Percentiles rank a stretch among this genome's conserved stretches.
These are phyloP conservation scores for Inonotus obliquus DNA, from an alignment of 1,284 basidiomycete genomes.

Conservation along the genomic window DNA sequence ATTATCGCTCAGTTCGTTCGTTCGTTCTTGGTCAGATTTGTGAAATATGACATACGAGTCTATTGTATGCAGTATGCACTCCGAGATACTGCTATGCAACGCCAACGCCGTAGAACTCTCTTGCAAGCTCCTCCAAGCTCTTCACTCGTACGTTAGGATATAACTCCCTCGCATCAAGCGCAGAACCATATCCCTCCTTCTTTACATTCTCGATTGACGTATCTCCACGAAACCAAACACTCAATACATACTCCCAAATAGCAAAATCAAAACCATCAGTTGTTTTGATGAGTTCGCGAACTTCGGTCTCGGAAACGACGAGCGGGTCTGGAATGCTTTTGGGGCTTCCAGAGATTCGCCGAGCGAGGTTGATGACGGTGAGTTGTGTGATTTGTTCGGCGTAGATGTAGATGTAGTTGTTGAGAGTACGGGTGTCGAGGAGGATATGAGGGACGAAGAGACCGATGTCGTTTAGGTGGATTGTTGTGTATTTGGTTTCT, in stretches of 20 bases:
- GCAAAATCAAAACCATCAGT: not conserved
- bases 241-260: not conserved
- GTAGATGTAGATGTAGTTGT: slow-evolving; percentile 27
- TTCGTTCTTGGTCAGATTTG: too few relatives aligned
- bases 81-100: too few relatives aligned
- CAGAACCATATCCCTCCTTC: slow-evolving; percentile 13
- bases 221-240: slow-evolving; percentile 8
- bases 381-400: slow-evolving; percentile 24
- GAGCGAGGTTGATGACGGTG: not conserved
- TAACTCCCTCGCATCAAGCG: slow-evolving; percentile 16
- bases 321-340: not conserved
- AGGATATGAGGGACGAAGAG: slow-evolving; percentile 18
- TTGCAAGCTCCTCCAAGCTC: slow-evolving; percentile 1
- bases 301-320: not conserved
- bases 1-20: too few relatives aligned
- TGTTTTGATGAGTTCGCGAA: not conserved
- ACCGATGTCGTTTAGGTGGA: slow-evolving; percentile 14
- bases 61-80: too few relatives aligned
- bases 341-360: not conserved
- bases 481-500: slow-evolving; percentile 17
- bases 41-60: too few relatives aligned
- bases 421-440: slow-evolving; percentile 25
- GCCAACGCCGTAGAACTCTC: not conserved
- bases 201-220: slow-evolving; percentile 16
- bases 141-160: slow-evolving; percentile 7